Evolutionary conservation across 208 protist species (phyloP).

Genomic region (Crithidia fasciculata): DNA sequence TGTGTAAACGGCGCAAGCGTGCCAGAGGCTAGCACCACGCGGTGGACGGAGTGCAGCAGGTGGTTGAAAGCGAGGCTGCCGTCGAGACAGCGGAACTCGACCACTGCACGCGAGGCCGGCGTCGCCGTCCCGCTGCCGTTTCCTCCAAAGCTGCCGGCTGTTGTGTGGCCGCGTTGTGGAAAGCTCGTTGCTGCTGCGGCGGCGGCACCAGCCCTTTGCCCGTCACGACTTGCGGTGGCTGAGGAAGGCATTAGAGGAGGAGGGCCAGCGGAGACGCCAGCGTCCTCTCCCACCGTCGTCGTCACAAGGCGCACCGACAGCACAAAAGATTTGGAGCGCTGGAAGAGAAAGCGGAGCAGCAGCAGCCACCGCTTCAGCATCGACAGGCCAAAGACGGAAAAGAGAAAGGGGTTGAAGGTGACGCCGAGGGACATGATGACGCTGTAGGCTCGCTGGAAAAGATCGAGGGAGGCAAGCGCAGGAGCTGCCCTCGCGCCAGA

Average conservation of each 20-base stretch:
- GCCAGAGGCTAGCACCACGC: conserved; percentile 94
- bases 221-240: too few species aligned
- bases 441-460: conserved; percentile 73
- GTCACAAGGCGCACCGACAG: conserved; percentile 19
- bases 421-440: conserved; percentile 83
- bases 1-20: conserved; percentile 93
- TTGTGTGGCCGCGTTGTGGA: too few species aligned
- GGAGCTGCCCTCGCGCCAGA: neutral
- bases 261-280: neutral
- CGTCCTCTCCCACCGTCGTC: neutral
- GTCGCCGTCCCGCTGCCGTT: neutral
- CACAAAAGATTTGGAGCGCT: conserved; percentile 60
- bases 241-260: too few species aligned
- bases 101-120: conserved; percentile 14
- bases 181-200: too few species aligned
- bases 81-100: conserved; percentile 74
- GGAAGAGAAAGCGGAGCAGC: conserved; percentile 71
- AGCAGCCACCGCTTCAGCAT: conserved; percentile 79
- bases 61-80: conserved; percentile 76
- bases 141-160: too few species aligned
- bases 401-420: conserved; percentile 86
- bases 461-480: conserved; percentile 22
- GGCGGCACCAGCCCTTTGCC: too few species aligned
- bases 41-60: conserved; percentile 52
- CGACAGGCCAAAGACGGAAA: conserved; percentile 68